Evolutionary conservation across 2,329 filamentous ascomycete species (phyloP), one percentile per base, ranked within the genome.

Genomic region (Epichloe bromicola): DNA sequence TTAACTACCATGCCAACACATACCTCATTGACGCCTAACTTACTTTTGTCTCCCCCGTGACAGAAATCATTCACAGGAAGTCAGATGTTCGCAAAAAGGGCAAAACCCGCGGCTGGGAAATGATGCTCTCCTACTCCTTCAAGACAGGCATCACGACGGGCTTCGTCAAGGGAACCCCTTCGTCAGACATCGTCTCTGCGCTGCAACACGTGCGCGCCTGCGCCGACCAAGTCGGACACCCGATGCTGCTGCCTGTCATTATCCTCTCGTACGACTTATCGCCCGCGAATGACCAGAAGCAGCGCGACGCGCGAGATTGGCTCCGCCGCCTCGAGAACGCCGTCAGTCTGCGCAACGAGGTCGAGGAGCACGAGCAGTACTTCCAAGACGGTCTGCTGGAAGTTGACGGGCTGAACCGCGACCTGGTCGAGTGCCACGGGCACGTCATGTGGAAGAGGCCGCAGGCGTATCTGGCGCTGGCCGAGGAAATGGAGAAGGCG

Each of bases 31-130:
- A 30, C 30, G 30, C 30, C 30, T 30, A 30, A 30, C 30, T 30
- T 10, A 30, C 30, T 11, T 4, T 30, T 30, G 30, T 30, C 1
- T 30, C 3, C 3, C 6, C 26, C 3, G 26, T 30, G 30, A 11
- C 4, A 78, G 74, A 83, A 59, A 76, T 83, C 57, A 72, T 83
- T 53, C 80, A 79, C 60, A 75, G 80, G 57, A 83, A 83, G 63
- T 80, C 76, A n/a, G 79, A 83, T 59, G 79, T 83, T 36, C 75
- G 77, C 48, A 83, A 83, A 81, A 81, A 78, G 65, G 79, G 78
- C 54, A 72, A 71, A 59, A 83, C 79, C 15, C 74, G 80, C 51
- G 80, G 80, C 43, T 83, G 78, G 78, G 80, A 83, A 65, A 69
- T 82, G 51, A 79, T 80, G 69, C 71, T 83, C 38, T 80, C 77